Base-by-base conservation (phyloP, 208 protist genomes). In the Wallacemonas collosoma region DNA sequence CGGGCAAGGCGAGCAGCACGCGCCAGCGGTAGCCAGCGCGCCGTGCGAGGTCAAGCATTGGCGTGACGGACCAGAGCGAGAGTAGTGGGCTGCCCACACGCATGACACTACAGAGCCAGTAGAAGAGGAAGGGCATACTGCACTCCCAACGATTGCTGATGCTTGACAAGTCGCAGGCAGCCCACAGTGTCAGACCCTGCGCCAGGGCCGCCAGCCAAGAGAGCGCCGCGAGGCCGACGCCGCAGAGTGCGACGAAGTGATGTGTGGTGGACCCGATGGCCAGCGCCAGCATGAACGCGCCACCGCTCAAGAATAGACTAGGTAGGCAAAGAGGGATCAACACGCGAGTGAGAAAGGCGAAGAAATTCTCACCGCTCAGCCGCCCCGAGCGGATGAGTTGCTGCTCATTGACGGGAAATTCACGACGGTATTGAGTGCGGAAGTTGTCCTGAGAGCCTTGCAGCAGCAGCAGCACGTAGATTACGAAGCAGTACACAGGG, bases 221-320 rank as follows among this genome's bases (percentile, higher is more conserved):
- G n/a, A 96, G 75, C 26, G 89, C 9, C 9, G 92, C 83, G 11
- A 88, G 50, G 5, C 92, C 89, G 5, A 96, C 83, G 38, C 92
- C 89, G 72, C 89, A 96, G 26, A 95, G 77, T 0, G 86, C 80
- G 4, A 55, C 68, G 56, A 96, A 94, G 55, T 90, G 51, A 41
- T 79, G 82, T 14, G 90, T 71, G 9, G 77, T 64, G 15, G 45
- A 68, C 7, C 88, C 92, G 51, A 96, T 68, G 2, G 9, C 73
- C 76, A 87, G 88, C 14, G 81, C 76, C 7, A 95, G 55, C 53
- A 70, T 56, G 57, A 85, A 36, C 15, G 64, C 71, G 61, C 80
- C 87, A 2, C 75, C 58, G 7, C 79, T 70, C 6, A 54, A 54
- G 17, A 86, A 38, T 14, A 66, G 57, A 56, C 73, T 72, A 26